These are phyloP conservation scores for Eragrostis nindensis DNA, from an alignment of 176 grass and related monocot species.

Conservation along the genomic window DNA sequence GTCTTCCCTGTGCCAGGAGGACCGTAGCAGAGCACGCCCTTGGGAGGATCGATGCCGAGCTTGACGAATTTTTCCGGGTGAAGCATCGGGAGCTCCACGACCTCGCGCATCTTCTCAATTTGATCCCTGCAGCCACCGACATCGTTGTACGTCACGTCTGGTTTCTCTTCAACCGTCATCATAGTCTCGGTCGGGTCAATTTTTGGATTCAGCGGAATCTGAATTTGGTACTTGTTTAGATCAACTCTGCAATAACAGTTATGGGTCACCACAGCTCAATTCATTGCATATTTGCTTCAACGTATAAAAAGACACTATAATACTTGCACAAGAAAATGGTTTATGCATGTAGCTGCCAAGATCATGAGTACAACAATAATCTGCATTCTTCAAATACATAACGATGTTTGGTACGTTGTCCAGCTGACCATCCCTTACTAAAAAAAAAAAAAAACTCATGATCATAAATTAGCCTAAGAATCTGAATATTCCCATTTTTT, in stretches of 20 bases:
- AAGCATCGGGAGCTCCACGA: constrained; percentile 97
- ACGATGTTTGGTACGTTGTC: too few species aligned
- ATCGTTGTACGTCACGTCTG: constrained; percentile 95
- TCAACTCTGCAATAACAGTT: constrained; percentile 67
- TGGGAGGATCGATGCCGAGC: constrained; percentile 91
- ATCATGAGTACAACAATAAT: too few species aligned
- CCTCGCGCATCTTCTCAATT: constrained; percentile 98
- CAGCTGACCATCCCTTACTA: too few species aligned
- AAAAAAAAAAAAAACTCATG: too few species aligned
- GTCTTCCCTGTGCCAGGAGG: constrained; percentile 94
- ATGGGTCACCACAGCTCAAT: background rate
- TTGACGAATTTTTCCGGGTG: constrained; percentile 98
- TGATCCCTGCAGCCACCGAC: constrained; percentile 96
- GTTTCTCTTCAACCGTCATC: constrained; percentile 99
- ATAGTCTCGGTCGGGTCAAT: constrained; percentile 96
- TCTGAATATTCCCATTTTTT: too few species aligned
- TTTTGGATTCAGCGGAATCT: constrained; percentile 87
- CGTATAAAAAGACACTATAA: background rate
- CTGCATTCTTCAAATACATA: too few species aligned
- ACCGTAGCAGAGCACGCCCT: constrained; percentile 91
- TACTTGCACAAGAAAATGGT: too few species aligned
- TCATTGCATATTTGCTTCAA: constrained; percentile 1
- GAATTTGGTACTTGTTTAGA: constrained; percentile 92
- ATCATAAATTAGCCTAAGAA: too few species aligned
- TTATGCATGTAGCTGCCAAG: too few species aligned